phyloP scores from a whole-genome alignment of 495 filamentous ascomycete genomes.

The Neurospora sp. region DNA sequence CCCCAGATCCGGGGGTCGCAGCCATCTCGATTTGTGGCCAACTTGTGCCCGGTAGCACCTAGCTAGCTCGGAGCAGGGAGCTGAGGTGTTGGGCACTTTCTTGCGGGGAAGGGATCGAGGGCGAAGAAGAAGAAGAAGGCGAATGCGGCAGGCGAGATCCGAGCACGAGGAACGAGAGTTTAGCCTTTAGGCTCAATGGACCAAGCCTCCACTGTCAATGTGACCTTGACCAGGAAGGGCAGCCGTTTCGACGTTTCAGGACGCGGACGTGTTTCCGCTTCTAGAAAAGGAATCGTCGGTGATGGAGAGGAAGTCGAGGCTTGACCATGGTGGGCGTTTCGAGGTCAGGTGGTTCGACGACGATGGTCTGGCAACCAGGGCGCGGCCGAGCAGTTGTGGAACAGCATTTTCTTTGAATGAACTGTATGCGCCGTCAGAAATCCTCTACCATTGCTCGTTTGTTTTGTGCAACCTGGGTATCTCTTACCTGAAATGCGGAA shows the following conservation, averaged over 20 bases:
- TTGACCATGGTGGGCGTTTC: neutral
- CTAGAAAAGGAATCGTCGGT: conserved; percentile 8
- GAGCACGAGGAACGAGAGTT: conserved; percentile 4
- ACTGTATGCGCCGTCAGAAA: neutral
- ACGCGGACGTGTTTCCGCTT: conserved; percentile 12
- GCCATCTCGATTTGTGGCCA: neutral
- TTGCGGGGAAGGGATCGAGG: neutral
- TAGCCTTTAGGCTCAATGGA: conserved; percentile 15
- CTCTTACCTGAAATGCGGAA: neutral
- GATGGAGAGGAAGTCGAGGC: neutral
- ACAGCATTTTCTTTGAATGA: neutral
- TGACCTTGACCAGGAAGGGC: neutral
- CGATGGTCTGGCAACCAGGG: neutral
- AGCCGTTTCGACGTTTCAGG: conserved; percentile 5
- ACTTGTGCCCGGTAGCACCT: neutral
- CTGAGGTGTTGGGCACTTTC: neutral
- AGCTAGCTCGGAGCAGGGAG: neutral
- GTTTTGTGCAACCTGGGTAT: neutral
- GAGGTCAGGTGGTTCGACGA: neutral
- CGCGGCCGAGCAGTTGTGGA: neutral
- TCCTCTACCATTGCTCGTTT: neutral
- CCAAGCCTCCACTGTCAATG: conserved; percentile 4
- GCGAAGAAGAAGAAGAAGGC: neutral
- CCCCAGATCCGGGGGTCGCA: neutral
- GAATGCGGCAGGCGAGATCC: conserved; percentile 2